phyloP scores from a whole-genome alignment of 805 yeast species.

The Yamadazyma insecticola region DNA sequence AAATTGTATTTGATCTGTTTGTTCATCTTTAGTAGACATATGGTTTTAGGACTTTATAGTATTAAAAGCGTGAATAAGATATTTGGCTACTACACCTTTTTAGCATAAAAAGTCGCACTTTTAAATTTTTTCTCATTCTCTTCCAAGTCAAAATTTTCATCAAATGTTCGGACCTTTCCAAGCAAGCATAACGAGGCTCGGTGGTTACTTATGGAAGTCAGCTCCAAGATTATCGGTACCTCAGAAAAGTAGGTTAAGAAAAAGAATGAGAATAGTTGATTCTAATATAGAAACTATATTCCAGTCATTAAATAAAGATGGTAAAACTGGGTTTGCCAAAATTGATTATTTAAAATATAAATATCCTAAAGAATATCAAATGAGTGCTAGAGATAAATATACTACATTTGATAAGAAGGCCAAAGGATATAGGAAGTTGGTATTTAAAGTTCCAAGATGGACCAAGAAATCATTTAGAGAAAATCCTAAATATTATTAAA shows the following conservation, averaged over 20 bases:
- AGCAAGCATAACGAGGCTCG: slow-evolving; percentile 49
- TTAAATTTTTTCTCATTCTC: no score
- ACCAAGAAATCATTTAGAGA: slow-evolving; percentile 77
- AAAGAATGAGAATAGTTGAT: slow-evolving; percentile 80
- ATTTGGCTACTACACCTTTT: no score
- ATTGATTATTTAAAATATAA: slow-evolving; percentile 31
- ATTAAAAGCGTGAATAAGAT: no score
- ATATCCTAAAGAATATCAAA: slow-evolving; percentile 76
- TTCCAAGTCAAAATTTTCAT: slow-evolving; percentile 8
- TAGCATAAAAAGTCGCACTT: slow-evolving; percentile 4
- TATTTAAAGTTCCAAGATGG: slow-evolving; percentile 89
- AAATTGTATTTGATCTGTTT: no score
- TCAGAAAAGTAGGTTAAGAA: slow-evolving; percentile 82
- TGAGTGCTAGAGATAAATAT: slow-evolving; percentile 81
- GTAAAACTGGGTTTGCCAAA: slow-evolving; percentile 26
- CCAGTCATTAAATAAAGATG: slow-evolving; percentile 27
- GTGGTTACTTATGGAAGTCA: slow-evolving; percentile 71
- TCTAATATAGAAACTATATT: slow-evolving; percentile 63
- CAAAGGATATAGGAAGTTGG: slow-evolving; percentile 79
- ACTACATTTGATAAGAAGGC: slow-evolving; percentile 74
- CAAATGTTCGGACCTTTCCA: slow-evolving; percentile 71
- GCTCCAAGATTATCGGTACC: slow-evolving; percentile 57
- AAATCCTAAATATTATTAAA: slow-evolving; percentile 55
- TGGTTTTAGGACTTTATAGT: no score
- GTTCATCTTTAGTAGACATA: no score